Base-by-base conservation (phyloP, 2,329 filamentous ascomycete genomes). In the Pyrenophora seminiperda region DNA sequence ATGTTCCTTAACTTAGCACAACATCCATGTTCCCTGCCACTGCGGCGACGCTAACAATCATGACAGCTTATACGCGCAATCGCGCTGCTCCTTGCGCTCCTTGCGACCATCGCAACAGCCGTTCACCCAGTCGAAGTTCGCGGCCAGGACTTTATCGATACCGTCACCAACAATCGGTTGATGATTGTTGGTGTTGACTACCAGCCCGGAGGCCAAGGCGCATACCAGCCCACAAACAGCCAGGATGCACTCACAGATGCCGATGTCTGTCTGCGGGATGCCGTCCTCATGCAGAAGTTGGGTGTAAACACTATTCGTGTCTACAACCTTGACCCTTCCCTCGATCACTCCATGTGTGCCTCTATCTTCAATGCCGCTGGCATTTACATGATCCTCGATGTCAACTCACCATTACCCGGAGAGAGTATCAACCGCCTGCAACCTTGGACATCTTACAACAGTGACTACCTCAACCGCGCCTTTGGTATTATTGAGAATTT, bases 401-500 rank as follows among this genome's bases (percentile, higher is more conserved):
- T 87, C 68, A 87, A 86, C 74, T 83, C 81, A 17, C 83, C 84
- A 3, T 69, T 84, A 13, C 68, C 73, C 5, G 79, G 81, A 37
- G 77, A 84, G 56, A 81, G 77, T 50, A 74, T 87, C 47, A 78
- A 87, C 66, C 80, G 83, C 36, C 74, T 70, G 7, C 74, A 81
- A 48, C 83, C 84, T 10, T 75, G 72, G 66, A 76, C 75, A 32
- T 81, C 79, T 20, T 87, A 86, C 75, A 79, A 77, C 54, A 70
- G 70, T 31, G 75, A 71, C 41, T 86, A 86, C 65, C 76, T 85
- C 48, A 70, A 74, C 47, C 81, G 83, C 58, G 79, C 84, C 57
- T 87, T 86, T 63, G 77, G 78, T 51, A 77, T 87, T 30, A 81
- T 88, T 30, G 84, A 88, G 69, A 82, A 81, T 5, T 88, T 88